These are phyloP conservation scores for Trypanosoma avium DNA, from an alignment of 208 protist genomes.

Conservation along the genomic window DNA sequence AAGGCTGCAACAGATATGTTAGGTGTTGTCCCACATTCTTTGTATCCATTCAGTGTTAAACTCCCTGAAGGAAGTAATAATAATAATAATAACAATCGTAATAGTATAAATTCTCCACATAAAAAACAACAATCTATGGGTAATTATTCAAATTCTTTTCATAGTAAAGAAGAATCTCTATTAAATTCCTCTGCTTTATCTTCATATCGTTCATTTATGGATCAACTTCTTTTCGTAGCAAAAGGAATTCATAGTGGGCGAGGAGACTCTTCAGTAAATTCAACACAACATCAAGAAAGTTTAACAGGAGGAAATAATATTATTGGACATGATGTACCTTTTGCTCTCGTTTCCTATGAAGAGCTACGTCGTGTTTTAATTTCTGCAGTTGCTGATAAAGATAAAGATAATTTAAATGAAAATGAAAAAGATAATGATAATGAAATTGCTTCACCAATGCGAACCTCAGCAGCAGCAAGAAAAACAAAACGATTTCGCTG, in stretches of 20 bases:
- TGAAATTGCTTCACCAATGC: neutral
- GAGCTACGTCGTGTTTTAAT: neutral
- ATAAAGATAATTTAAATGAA: too few species aligned
- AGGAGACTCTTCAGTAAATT: neutral
- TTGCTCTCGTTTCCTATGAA: neutral
- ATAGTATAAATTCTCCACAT: too few species aligned
- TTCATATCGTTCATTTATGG: conserved; percentile 13
- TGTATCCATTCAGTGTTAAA: neutral
- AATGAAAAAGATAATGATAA: too few species aligned
- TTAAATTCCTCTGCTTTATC: neutral
- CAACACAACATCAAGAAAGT: neutral
- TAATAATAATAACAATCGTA: too few species aligned
- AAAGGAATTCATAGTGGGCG: neutral
- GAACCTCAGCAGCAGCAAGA: neutral
- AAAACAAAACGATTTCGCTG: conserved; percentile 22
- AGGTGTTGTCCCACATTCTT: conserved; percentile 27
- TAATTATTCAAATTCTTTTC: neutral
- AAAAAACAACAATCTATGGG: too few species aligned
- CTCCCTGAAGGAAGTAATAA: neutral
- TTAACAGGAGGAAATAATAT: too few species aligned
- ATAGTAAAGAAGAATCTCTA: neutral
- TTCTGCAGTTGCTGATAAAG: neutral
- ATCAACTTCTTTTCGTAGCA: conserved; percentile 9
- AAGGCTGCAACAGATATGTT: conserved; percentile 18
- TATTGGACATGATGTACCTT: neutral